Evolutionary conservation across 805 yeast genomes (phyloP).

Genomic region (Hanseniaspora lachancei): DNA sequence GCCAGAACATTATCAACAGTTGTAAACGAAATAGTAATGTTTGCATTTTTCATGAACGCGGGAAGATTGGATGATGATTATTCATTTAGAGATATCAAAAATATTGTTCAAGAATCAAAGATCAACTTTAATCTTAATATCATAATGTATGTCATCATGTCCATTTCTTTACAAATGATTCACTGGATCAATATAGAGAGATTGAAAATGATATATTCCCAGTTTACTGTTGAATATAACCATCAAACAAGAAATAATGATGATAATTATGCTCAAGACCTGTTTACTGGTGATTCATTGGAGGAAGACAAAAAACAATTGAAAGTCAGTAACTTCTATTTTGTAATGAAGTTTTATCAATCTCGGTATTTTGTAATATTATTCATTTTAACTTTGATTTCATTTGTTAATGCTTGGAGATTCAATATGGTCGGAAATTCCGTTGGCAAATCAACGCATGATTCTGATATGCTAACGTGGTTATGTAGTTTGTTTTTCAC

Average conservation of each 20-base stretch:
- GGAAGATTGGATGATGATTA: constrained; percentile 30
- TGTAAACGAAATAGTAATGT: constrained; percentile 46
- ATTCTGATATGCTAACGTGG: not conserved
- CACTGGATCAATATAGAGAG: constrained; percentile 37
- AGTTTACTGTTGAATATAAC: constrained; percentile 14
- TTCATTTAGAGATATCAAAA: constrained; percentile 27
- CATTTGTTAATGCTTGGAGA: not conserved
- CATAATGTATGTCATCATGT: constrained; percentile 58
- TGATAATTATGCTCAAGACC: constrained; percentile 14
- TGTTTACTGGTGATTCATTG: constrained; percentile 14
- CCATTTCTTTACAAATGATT: not conserved
- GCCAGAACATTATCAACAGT: constrained; percentile 54
- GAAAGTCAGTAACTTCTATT: not conserved
- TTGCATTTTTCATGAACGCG: constrained; percentile 38
- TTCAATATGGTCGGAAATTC: not conserved
- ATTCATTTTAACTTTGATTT: not conserved
- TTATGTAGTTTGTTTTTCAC: not conserved
- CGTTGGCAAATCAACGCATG: not conserved
- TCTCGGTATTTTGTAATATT: constrained; percentile 5
- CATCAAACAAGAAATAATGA: constrained; percentile 14
- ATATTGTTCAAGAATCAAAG: constrained; percentile 19
- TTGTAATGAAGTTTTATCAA: constrained; percentile 1
- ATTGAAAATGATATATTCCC: constrained; percentile 20
- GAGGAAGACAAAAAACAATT: constrained; percentile 3
- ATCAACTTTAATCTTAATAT: constrained; percentile 34